A percentile compares a stretch with the other conserved stretches of the same genome.
Conservation (phyloP, 75 land plant species). For the Pinus taeda region DNA sequence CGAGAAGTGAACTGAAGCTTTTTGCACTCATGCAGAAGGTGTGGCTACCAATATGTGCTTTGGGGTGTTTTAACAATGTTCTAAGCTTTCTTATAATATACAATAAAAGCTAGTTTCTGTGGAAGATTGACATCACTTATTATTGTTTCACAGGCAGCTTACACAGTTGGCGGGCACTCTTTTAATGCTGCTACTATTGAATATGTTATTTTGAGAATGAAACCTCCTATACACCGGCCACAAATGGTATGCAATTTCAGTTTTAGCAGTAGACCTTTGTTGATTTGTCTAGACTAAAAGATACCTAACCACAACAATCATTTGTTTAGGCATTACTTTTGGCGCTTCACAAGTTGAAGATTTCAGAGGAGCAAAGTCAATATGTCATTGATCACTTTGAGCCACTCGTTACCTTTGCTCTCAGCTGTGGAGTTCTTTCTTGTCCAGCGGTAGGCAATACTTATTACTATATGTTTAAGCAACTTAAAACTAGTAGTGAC, state of each 20-base stretch:
- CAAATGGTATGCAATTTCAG: conserved; percentile 60
- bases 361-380: conserved; percentile 70
- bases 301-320: not conserved
- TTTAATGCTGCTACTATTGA: conserved; percentile 85
- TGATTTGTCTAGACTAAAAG: not conserved
- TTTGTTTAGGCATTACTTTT: conserved; percentile 63
- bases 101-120: not conserved
- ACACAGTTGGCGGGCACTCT: conserved; percentile 88
- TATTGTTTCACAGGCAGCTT: conserved; percentile 66
- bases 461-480: not conserved
- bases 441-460: conserved; percentile 71
- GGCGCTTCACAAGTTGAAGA: conserved; percentile 72
- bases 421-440: conserved; percentile 81
- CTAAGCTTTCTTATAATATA: not conserved
- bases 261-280: not conserved
- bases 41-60: not conserved
- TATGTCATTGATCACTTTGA: conserved; percentile 53
- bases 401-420: conserved; percentile 73
- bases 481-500: not conserved
- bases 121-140: not conserved
- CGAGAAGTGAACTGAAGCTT: conserved; percentile 76
- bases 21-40: conserved; percentile 94
- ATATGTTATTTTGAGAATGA: conserved; percentile 67
- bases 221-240: conserved; percentile 73
- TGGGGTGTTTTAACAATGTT: not conserved